A percentile compares a stretch with the other conserved stretches of the same genome.
phyloP scores from a whole-genome alignment of 1,139 yeast genomes.

The Saccharomyces hybrid region DNA sequence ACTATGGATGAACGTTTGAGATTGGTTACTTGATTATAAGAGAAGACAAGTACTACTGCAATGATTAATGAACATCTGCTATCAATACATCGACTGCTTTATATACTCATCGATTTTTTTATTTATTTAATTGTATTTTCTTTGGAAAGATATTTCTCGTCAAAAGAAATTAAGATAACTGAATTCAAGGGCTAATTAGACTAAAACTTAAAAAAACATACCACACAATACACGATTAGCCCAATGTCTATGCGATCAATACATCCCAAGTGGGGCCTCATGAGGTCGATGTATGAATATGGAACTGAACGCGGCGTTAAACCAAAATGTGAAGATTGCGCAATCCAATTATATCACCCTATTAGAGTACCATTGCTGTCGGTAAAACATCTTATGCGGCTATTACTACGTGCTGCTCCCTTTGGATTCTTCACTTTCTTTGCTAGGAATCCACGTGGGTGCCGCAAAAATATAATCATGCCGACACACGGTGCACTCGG shows the following conservation, averaged over 20 bases:
- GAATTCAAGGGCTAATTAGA: not conserved
- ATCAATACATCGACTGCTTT: not conserved
- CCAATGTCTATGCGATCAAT: not conserved
- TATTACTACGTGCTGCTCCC: not conserved
- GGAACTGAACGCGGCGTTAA: not conserved
- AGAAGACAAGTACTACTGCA: not conserved
- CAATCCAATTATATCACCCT: not conserved
- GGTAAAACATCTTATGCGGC: not conserved
- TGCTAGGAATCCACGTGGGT: not conserved
- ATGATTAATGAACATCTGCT: not conserved
- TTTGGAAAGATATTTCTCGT: not conserved
- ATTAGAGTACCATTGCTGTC: not conserved
- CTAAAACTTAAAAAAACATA: not conserved
- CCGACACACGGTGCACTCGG: not conserved
- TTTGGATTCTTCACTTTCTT: not conserved
- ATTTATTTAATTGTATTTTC: not conserved
- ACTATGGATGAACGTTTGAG: not conserved
- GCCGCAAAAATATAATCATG: not conserved
- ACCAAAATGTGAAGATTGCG: not conserved
- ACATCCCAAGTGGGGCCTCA: not conserved
- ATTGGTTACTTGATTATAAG: not conserved
- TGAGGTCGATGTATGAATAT: not conserved
- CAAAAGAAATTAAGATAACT: not conserved
- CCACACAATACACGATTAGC: not conserved
- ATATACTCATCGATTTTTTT: not conserved